These are phyloP conservation scores for Colletotrichum navitas DNA, from an alignment of 2,329 filamentous ascomycete species.

Conservation along the genomic window DNA sequence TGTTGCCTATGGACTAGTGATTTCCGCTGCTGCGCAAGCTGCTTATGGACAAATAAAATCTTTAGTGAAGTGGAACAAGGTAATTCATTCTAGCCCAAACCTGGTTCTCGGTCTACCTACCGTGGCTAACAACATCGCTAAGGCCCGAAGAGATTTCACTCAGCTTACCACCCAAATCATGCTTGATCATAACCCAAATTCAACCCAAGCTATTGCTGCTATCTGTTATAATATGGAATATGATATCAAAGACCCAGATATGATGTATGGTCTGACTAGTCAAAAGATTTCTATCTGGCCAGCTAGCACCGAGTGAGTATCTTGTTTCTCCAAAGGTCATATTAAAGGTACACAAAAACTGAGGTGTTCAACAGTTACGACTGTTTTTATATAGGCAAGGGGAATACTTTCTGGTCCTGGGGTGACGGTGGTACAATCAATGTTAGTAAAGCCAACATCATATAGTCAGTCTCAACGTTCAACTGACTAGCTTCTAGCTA, in stretches of 20 bases:
- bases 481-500: neutral
- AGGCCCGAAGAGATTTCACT: slow-evolving; percentile 16
- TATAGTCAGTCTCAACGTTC: too few species aligned
- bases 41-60: neutral
- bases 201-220: slow-evolving; percentile 7
- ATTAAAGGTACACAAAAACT: neutral
- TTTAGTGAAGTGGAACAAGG: slow-evolving; percentile 8
- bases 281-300: slow-evolving; percentile 5
- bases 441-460: too few species aligned
- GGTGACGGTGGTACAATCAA: slow-evolving; percentile 17
- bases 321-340: neutral
- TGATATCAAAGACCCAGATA: neutral
- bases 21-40: slow-evolving; percentile 1
- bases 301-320: slow-evolving; percentile 8
- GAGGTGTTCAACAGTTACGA: neutral
- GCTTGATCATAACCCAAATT: slow-evolving; percentile 25
- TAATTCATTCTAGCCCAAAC: neutral
- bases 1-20: neutral
- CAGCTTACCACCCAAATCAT: slow-evolving; percentile 21
- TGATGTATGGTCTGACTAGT: slow-evolving; percentile 10
- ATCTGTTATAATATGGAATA: slow-evolving; percentile 24
- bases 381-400: slow-evolving; percentile 15
- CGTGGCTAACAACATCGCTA: too few species aligned
- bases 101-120: neutral
- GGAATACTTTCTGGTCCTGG: slow-evolving; percentile 17